Evolutionary conservation across 176 grass and related monocot species (phyloP).

Genomic region (Aechmea fasciata): DNA sequence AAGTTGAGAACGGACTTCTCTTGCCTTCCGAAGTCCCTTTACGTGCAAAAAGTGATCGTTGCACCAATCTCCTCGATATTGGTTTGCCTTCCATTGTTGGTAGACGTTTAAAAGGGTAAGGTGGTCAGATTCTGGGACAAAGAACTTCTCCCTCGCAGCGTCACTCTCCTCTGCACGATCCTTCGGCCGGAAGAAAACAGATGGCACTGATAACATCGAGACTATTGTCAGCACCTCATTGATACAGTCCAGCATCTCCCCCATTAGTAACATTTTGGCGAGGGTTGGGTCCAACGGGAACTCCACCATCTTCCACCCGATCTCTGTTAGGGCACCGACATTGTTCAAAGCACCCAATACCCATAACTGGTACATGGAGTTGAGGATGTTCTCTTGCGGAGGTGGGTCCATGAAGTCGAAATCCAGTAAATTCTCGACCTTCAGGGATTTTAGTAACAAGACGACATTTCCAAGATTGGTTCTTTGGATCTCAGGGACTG

Average conservation of each 20-base stretch:
- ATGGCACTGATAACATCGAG: slow-evolving; percentile 98
- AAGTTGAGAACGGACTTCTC: slow-evolving; percentile 86
- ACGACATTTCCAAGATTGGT: slow-evolving; percentile 97
- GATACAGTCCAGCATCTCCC: slow-evolving; percentile 66
- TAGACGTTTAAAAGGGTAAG: slow-evolving; percentile 90
- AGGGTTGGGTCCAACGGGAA: slow-evolving; percentile 91
- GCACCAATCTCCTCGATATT: slow-evolving; percentile 95
- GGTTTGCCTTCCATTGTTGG: slow-evolving; percentile 88
- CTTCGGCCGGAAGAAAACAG: slow-evolving; percentile 97
- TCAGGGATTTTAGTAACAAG: slow-evolving; percentile 84
- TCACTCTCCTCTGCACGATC: slow-evolving; percentile 92
- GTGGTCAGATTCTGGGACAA: slow-evolving; percentile 96
- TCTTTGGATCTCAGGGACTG: slow-evolving; percentile 92
- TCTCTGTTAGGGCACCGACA: slow-evolving; percentile 75
- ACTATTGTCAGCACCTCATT: slow-evolving; percentile 93
- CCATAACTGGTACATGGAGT: slow-evolving; percentile 99
- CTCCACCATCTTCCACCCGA: slow-evolving; percentile 99
- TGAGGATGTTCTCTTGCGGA: slow-evolving; percentile 94
- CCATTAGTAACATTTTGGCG: slow-evolving; percentile 98
- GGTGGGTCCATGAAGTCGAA: slow-evolving; percentile 99
- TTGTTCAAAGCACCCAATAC: slow-evolving; percentile 93
- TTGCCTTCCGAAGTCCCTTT: slow-evolving; percentile 84
- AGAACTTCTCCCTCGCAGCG: slow-evolving; percentile 95
- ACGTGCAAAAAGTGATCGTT: slow-evolving; percentile 96
- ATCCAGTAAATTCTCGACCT: slow-evolving; percentile 87